Conservation (phyloP, 2,329 filamentous ascomycete species). For the Penicillium crustosum region DNA sequence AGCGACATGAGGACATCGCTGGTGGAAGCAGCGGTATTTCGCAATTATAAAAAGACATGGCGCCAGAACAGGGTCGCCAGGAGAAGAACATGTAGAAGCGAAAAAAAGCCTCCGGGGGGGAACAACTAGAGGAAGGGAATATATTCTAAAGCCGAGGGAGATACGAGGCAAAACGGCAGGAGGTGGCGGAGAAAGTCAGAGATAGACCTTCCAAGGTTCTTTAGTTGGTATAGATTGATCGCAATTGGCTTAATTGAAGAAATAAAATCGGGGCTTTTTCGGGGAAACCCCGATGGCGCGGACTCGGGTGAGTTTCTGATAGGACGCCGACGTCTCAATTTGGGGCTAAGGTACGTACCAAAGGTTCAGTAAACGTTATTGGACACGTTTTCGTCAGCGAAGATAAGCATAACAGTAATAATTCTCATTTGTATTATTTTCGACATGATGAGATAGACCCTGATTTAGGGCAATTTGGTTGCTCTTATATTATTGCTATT, state of each 20-base stretch:
- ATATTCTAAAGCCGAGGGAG: background rate
- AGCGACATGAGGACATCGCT: conserved; percentile 24
- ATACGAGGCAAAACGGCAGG: conserved; percentile 5
- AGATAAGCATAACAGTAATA: background rate
- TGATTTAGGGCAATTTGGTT: background rate
- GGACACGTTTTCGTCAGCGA: background rate
- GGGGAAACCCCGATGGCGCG: background rate
- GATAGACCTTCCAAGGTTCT: conserved; percentile 7
- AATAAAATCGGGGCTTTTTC: background rate
- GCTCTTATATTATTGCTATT: background rate
- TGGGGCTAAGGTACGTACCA: background rate
- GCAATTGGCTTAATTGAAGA: conserved; percentile 3
- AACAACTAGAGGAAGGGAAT: background rate
- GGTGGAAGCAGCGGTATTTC: background rate
- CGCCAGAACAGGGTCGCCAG: background rate
- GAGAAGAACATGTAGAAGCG: background rate
- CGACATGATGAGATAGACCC: background rate
- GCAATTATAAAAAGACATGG: background rate
- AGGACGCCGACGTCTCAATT: background rate
- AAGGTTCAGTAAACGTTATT: background rate
- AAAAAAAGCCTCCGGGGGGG: background rate
- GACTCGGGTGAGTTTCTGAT: background rate
- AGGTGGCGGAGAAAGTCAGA: conserved; percentile 13
- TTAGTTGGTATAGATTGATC: background rate
- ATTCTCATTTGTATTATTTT: background rate